Conservation (phyloP, 2,329 filamentous ascomycete species). For the Zarea fungicola region DNA sequence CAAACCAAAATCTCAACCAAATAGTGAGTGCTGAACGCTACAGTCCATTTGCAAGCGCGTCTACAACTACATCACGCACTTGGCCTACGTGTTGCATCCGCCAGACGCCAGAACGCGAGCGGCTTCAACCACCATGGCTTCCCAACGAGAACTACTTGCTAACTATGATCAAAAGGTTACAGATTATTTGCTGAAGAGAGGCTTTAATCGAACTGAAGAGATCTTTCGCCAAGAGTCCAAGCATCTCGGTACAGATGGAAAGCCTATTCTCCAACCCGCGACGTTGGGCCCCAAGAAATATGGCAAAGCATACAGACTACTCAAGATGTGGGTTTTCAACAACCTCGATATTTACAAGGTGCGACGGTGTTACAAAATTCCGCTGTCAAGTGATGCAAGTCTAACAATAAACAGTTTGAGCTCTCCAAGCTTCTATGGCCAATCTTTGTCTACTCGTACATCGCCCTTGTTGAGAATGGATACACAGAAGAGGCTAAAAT, state of each 20-base stretch:
- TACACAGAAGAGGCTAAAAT: slow-evolving; percentile 66
- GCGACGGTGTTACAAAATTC: slow-evolving; percentile 18
- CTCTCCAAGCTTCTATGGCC: slow-evolving; percentile 86
- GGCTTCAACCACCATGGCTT: not conserved
- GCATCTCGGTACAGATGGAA: slow-evolving; percentile 73
- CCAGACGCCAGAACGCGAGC: no score
- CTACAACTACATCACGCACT: no score
- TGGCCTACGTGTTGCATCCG: no score
- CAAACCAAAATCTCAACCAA: slow-evolving; percentile 88
- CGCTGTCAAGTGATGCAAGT: slow-evolving; percentile 13
- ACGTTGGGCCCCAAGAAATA: slow-evolving; percentile 74
- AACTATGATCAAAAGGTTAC: slow-evolving; percentile 53
- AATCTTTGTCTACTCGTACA: slow-evolving; percentile 85
- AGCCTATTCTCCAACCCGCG: slow-evolving; percentile 64
- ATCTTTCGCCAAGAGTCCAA: slow-evolving; percentile 88
- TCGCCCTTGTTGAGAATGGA: slow-evolving; percentile 69
- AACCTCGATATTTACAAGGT: slow-evolving; percentile 93
- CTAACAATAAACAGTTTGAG: slow-evolving; percentile 60
- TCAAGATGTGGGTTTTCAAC: slow-evolving; percentile 82
- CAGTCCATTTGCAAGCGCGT: slow-evolving; percentile 9
- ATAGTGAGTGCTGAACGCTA: slow-evolving; percentile 64
- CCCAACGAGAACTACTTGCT: slow-evolving; percentile 11
- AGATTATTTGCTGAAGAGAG: slow-evolving; percentile 92
- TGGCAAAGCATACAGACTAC: slow-evolving; percentile 63
- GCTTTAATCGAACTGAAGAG: slow-evolving; percentile 87